Evolutionary conservation across 2,329 filamentous ascomycete genomes (phyloP).

Genomic region (Eutypella sp.): DNA sequence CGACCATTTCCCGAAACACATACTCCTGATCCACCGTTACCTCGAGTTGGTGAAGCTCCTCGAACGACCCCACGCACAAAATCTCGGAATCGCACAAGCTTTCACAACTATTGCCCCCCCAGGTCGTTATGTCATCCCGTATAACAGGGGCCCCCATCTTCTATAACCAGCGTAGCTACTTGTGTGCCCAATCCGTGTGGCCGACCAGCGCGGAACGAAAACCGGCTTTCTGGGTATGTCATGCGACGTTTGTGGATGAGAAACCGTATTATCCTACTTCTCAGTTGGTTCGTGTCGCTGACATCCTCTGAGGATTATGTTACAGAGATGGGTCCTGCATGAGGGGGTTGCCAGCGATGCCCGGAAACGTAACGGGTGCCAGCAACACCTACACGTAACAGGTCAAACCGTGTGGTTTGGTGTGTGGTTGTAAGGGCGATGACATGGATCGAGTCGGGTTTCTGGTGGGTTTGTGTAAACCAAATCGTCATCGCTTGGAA

Average conservation of each 20-base stretch:
- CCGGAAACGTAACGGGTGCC: background rate
- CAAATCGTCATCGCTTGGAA: slow-evolving; percentile 22
- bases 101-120: background rate
- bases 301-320: background rate
- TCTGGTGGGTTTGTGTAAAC: slow-evolving; percentile 22
- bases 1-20: slow-evolving; percentile 1
- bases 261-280: no score
- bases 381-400: background rate
- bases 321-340: background rate
- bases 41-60: background rate
- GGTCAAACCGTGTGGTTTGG: background rate
- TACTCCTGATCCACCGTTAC: background rate
- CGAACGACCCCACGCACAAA: background rate
- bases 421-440: no score
- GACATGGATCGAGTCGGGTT: slow-evolving; percentile 18
- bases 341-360: background rate
- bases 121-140: background rate
- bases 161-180: no score
- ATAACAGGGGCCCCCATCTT: background rate
- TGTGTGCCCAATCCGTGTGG: no score
- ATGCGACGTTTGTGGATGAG: background rate
- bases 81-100: background rate
- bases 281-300: no score
- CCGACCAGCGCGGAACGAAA: background rate
- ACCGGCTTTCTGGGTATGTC: background rate